Evolutionary conservation across 768 basidiomycete genomes (phyloP).

Genomic region (Hypholoma sublateritium): DNA sequence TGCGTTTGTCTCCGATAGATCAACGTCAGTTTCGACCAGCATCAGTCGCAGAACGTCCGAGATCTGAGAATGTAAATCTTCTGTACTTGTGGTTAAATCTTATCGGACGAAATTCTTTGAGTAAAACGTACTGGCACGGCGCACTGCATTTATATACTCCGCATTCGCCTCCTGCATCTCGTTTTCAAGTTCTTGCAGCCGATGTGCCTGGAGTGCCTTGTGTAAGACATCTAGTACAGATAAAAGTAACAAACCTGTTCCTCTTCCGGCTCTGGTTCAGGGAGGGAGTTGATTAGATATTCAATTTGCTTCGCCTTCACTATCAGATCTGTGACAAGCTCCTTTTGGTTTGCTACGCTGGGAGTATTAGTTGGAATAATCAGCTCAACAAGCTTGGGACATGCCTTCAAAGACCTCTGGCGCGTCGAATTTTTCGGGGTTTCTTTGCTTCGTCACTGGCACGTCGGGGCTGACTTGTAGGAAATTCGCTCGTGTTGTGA

Average conservation of each 20-base stretch:
- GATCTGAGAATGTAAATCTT: conserved; percentile 59
- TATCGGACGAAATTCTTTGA: background rate
- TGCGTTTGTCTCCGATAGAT: conserved; percentile 6
- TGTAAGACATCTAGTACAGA: background rate
- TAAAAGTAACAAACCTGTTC: conserved; percentile 52
- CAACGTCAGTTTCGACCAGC: conserved; percentile 50
- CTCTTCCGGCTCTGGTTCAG: conserved; percentile 77
- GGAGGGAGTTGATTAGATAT: conserved; percentile 77
- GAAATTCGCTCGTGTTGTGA: conserved; percentile 76
- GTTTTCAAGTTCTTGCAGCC: conserved; percentile 65
- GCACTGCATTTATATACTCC: conserved; percentile 72
- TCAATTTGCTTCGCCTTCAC: conserved; percentile 90
- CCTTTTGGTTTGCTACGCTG: conserved; percentile 71
- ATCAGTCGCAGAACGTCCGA: conserved; percentile 57
- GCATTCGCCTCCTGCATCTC: conserved; percentile 73
- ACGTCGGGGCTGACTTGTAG: conserved; percentile 74
- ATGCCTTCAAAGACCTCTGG: conserved; percentile 77
- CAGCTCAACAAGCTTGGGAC: conserved; percentile 3
- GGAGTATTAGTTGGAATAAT: background rate
- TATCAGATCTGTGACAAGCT: conserved; percentile 80
- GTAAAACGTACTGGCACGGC: conserved; percentile 67
- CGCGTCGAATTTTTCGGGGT: conserved; percentile 67
- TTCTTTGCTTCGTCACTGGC: conserved; percentile 82
- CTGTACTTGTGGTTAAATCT: conserved; percentile 28
- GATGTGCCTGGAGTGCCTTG: conserved; percentile 45